Evolutionary conservation across 208 protist species (phyloP).

Genomic region (Leishmania major): DNA sequence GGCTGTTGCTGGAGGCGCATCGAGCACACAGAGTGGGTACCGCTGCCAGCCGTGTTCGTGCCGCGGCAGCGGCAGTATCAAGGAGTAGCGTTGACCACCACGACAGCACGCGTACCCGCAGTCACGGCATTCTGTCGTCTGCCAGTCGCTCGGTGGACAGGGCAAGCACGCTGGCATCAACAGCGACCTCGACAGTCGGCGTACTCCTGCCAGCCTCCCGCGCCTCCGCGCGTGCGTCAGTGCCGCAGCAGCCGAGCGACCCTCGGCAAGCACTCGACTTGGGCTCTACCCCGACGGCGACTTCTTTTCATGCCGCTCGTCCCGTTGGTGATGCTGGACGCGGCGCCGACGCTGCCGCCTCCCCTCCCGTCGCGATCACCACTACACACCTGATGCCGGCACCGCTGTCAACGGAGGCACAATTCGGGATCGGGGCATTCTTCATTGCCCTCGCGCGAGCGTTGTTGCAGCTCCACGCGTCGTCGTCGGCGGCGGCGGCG

Average conservation of each 20-base stretch:
- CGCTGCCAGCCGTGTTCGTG: background rate
- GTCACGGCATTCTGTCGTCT: background rate
- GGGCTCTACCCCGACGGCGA: background rate
- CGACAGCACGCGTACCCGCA: background rate
- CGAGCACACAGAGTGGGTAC: conserved; percentile 4
- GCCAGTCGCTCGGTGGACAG: background rate
- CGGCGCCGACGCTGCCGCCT: background rate
- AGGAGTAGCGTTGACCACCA: background rate
- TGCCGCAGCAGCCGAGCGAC: background rate
- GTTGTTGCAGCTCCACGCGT: conserved; percentile 23
- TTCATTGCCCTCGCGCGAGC: conserved; percentile 42
- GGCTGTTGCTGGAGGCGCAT: conserved; percentile 16
- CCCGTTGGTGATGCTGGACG: background rate
- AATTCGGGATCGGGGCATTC: conserved; percentile 41
- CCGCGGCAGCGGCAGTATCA: background rate
- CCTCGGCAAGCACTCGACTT: background rate
- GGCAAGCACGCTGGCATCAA: background rate
- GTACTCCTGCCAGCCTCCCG: background rate
- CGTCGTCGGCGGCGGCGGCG: background rate
- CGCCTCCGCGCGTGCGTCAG: background rate
- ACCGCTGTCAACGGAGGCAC: conserved; percentile 37
- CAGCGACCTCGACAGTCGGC: background rate
- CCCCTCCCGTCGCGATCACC: background rate
- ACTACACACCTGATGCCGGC: conserved; percentile 3
- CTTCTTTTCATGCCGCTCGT: background rate